Conservation (phyloP, 108 stramenopile genomes). For the Cylindrotheca closterium region DNA sequence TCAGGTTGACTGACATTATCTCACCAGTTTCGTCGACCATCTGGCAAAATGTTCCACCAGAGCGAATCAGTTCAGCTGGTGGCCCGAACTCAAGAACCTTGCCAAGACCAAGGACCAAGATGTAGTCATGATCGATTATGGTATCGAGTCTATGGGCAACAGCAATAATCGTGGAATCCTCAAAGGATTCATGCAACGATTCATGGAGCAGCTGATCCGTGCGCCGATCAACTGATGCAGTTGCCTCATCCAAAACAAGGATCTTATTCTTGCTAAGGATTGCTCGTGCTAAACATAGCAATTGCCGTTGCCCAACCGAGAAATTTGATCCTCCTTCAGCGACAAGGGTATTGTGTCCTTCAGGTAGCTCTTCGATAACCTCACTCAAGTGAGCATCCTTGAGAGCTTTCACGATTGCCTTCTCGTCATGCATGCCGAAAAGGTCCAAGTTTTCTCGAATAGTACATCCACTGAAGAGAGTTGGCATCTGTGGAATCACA, state of each 20-base stretch:
- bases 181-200: slow-evolving; percentile 67
- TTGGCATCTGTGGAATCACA: slow-evolving; percentile 93
- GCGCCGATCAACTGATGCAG: slow-evolving; percentile 82
- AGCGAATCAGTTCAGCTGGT: slow-evolving; percentile 74
- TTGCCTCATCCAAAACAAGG: slow-evolving; percentile 91
- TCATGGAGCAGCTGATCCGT: slow-evolving; percentile 88
- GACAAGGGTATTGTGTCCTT: slow-evolving; percentile 69
- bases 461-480: slow-evolving; percentile 88
- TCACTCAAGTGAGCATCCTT: slow-evolving; percentile 72
- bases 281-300: slow-evolving; percentile 93
- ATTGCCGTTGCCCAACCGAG: slow-evolving; percentile 90
- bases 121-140: slow-evolving; percentile 87
- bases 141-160: slow-evolving; percentile 97
- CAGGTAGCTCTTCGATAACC: slow-evolving; percentile 48
- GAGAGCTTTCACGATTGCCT: slow-evolving; percentile 57
- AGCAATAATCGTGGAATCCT: slow-evolving; percentile 80
- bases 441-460: slow-evolving; percentile 94
- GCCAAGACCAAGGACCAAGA: slow-evolving; percentile 89
- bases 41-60: slow-evolving; percentile 48
- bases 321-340: slow-evolving; percentile 93
- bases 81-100: slow-evolving; percentile 87
- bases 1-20: slow-evolving; percentile 27
- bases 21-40: slow-evolving; percentile 55
- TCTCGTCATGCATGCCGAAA: slow-evolving; percentile 51
- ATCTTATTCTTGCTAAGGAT: slow-evolving; percentile 79